These are phyloP conservation scores for Daldinia loculata DNA, from an alignment of 495 filamentous ascomycete genomes.

Conservation along the genomic window DNA sequence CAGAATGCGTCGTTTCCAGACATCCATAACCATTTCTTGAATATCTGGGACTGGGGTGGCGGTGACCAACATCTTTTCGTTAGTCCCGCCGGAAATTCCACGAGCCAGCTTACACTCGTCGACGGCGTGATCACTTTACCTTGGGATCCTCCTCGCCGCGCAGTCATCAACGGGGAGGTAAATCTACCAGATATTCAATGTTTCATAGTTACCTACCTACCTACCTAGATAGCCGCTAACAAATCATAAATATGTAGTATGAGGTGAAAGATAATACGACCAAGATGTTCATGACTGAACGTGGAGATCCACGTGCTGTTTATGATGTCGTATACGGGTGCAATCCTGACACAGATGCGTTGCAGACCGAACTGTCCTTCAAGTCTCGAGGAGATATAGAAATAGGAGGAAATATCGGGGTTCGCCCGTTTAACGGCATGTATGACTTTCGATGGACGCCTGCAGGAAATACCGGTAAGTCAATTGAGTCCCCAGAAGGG, in stretches of 20 bases:
- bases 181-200: neutral
- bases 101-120: slow-evolving; percentile 56
- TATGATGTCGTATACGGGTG: slow-evolving; percentile 61
- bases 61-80: slow-evolving; percentile 62
- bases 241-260: slow-evolving; percentile 45
- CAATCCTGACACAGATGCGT: slow-evolving; percentile 56
- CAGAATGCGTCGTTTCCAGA: slow-evolving; percentile 59
- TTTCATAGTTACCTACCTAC: neutral
- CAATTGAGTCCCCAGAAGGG: neutral
- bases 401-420: slow-evolving; percentile 53
- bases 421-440: slow-evolving; percentile 50
- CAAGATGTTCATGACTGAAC: slow-evolving; percentile 64
- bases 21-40: slow-evolving; percentile 60
- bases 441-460: slow-evolving; percentile 60
- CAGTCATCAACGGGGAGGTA: slow-evolving; percentile 60
- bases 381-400: slow-evolving; percentile 47
- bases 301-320: slow-evolving; percentile 56
- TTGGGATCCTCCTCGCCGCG: slow-evolving; percentile 48
- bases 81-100: slow-evolving; percentile 56
- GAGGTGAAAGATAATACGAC: slow-evolving; percentile 62
- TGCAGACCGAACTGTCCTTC: slow-evolving; percentile 56
- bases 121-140: slow-evolving; percentile 53
- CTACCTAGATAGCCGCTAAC: neutral
- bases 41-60: slow-evolving; percentile 58
- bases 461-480: slow-evolving; percentile 55